Evolutionary conservation across 2,329 filamentous ascomycete genomes (phyloP), one percentile per base, ranked within the genome.

Genomic region (Monosporascus cannonballus): DNA sequence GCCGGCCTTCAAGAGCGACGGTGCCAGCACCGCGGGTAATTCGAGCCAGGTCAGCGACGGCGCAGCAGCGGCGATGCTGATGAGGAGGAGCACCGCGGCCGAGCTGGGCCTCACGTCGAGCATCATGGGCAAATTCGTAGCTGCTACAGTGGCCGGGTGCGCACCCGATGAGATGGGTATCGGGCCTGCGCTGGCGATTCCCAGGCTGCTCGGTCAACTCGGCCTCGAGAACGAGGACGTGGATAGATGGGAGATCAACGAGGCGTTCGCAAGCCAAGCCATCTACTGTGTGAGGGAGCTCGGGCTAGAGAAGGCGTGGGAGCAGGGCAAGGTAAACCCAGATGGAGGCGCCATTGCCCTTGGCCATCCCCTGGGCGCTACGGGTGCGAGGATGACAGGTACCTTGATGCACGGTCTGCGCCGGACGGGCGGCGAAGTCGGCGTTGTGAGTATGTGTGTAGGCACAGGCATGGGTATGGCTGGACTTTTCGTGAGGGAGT

Each of bases 321-420:
- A 85, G 61, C 72, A 81, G 51, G 82, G 81, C 7, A 86, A 81
- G 71, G 87, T 96, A 18, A 97, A 97, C 72, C 90, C 90, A 0
- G 91, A 95, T 63, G 93, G 93, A 55, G 92, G 93, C 34, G 93
- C 92, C 2, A 96, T 96, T 69, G 92, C 93, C n/a, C 73, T 96
- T 24, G 93, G 93, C 1, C 93, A 96, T 69, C 92, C 92, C 6
- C 78, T 96, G 1, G 92, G 93, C 47, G 92, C 91, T 34, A 96
- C 92, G 5, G 90, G 90, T 36, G 90, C 88, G 30, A 78, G 92
- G 60, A 87, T 96, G 79, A 72, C 91, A 62, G 84, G 84, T 47
- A 93, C 89, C 49, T 69, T 93, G 60, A 61, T 78, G 62, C 81
- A 75, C 67, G 96, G 73, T 67, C 81, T 71, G 78, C 87, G 75